Percentiles rank a stretch among this genome's conserved stretches.
phyloP scores from a whole-genome alignment of 129 eudicot species.

The Apium graveolens region DNA sequence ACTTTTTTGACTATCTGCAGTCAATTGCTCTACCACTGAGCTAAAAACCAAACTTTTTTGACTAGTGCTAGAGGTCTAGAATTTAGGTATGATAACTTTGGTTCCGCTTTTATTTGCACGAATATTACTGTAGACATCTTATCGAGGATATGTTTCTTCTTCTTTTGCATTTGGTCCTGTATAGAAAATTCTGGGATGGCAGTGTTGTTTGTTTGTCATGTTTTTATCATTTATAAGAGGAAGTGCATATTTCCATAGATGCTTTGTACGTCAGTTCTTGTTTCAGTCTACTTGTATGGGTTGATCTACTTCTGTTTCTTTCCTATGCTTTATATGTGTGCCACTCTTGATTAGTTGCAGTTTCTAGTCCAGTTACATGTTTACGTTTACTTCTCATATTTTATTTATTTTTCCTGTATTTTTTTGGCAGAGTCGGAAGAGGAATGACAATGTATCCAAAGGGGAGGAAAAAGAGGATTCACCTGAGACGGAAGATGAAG shows the following conservation, averaged over 20 bases:
- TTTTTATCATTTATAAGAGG: neutral
- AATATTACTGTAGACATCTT: neutral
- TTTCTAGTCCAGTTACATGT: neutral
- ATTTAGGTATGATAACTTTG: neutral
- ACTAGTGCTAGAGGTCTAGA: neutral
- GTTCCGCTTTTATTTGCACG: neutral
- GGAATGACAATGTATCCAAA: conserved; percentile 27
- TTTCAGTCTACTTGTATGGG: neutral
- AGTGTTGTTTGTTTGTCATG: neutral
- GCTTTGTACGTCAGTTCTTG: neutral
- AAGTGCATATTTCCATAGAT: neutral
- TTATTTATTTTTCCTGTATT: neutral
- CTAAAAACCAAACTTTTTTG: too few relatives aligned
- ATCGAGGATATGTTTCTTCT: neutral
- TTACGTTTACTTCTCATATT: neutral
- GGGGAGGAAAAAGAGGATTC: conserved; percentile 38
- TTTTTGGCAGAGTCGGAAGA: conserved; percentile 48
- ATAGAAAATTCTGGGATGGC: neutral
- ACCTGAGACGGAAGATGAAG: conserved; percentile 51
- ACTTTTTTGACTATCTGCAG: too few relatives aligned
- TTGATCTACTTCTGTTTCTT: neutral
- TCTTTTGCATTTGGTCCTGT: neutral
- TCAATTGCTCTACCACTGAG: too few relatives aligned
- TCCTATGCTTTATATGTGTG: neutral
- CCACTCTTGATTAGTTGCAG: neutral